Conservation (phyloP, 2,329 filamentous ascomycete genomes). For the Metarhizium robertsii region DNA sequence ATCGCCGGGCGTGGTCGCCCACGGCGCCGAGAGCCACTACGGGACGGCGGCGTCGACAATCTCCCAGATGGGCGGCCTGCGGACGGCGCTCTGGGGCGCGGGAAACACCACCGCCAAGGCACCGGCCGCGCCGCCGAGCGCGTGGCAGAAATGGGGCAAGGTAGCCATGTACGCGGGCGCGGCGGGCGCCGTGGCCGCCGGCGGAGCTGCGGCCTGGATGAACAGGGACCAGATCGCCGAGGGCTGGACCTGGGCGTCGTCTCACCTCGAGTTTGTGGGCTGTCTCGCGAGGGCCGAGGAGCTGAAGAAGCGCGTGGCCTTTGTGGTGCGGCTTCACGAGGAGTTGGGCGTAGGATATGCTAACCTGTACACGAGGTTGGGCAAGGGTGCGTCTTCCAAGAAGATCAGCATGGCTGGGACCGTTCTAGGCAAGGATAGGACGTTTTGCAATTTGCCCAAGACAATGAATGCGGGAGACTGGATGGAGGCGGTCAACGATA, state of each 20-base stretch:
- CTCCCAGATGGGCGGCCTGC: slow-evolving; percentile 53
- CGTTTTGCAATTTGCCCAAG: slow-evolving; percentile 77
- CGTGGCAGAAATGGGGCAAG: slow-evolving; percentile 76
- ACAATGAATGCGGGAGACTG: slow-evolving; percentile 47
- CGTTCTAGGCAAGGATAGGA: slow-evolving; percentile 62
- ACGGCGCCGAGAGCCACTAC: slow-evolving; percentile 80
- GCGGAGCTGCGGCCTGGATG: slow-evolving; percentile 76
- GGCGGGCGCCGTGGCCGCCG: slow-evolving; percentile 71
- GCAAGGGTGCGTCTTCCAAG: slow-evolving; percentile 51
- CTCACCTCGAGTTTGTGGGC: slow-evolving; percentile 88
- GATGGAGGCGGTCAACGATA: slow-evolving; percentile 68
- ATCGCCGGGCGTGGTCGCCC: slow-evolving; percentile 71
- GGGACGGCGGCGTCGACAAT: slow-evolving; percentile 62
- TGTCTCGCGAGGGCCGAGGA: slow-evolving; percentile 80
- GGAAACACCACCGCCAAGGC: background rate
- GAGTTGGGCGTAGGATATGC: slow-evolving; percentile 67
- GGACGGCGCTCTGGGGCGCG: slow-evolving; percentile 53
- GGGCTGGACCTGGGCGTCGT: slow-evolving; percentile 74
- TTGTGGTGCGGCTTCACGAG: slow-evolving; percentile 53
- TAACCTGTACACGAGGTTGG: slow-evolving; percentile 81
- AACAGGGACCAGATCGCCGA: slow-evolving; percentile 72
- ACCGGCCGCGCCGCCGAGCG: slow-evolving; percentile 8
- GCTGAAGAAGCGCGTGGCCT: slow-evolving; percentile 62
- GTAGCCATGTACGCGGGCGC: slow-evolving; percentile 81
- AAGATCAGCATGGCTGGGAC: slow-evolving; percentile 43